Evolutionary conservation across 2,329 filamentous ascomycete species (phyloP), one percentile per base, ranked within the genome.

Genomic region (Hortaea sp.): DNA sequence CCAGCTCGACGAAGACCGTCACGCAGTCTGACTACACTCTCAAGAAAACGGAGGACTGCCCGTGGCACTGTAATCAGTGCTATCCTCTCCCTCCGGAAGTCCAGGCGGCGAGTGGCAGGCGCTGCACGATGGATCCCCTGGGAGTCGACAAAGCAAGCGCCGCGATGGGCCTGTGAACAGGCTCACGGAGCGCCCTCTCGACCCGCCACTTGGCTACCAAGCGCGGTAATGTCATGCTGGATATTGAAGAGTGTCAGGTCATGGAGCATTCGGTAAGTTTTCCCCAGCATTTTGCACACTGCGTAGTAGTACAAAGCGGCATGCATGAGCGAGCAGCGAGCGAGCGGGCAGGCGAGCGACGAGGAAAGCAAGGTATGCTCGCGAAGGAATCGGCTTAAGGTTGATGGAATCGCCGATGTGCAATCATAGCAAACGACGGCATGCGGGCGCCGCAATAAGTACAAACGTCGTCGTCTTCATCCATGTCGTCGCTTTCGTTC

Each of bases 401-500:
- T 27, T n/a, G 7, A 13, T 79, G 76, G 56, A 73, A 78, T 27
- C 75, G 68, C 35, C 66, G 60, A 57, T 84, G 80, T 4, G 79
- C 78, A 5, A 67, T 56, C 61, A 78, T 68, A 5, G 79, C 79
- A 62, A 82, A 84, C 1, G 61, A 43, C 4, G 79, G 78, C 53
- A 82, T 72, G 3, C 61, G 53, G 43, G 75, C 68, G 7, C 73
- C 75, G 49, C 80, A 83, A 7, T 67, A 53, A 2, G 53, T 10
- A 66, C 66, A 62, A 72, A 78, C 42, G n/a, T 59, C 51, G 41
- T 35, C 45, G 29, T 45, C 49, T 41, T 48, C 38, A 10, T 32
- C 27, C 7, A 46, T 39, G 6, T 45, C 49, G 30, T 37, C 47
- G 12, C 46, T 41, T 6, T 39, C 45, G 13, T 43, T 29, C 29